These are phyloP conservation scores for Spergularia azorica DNA, from an alignment of 179 eudicot species.

Conservation along the genomic window DNA sequence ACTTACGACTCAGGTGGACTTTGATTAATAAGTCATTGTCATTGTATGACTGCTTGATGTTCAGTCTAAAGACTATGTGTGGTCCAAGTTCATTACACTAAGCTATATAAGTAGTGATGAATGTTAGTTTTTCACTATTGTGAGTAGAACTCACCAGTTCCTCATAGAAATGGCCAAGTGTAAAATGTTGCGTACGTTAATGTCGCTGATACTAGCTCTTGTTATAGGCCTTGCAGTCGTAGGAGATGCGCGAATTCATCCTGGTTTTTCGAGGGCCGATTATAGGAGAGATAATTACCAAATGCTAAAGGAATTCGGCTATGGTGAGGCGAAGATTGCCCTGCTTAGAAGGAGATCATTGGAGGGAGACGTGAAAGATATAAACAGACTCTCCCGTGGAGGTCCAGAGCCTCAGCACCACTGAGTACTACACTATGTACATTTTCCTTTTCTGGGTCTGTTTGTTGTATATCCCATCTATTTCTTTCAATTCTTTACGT, in stretches of 20 bases:
- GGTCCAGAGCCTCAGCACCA: slow-evolving; percentile 27
- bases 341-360: neutral
- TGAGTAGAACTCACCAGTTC: no score
- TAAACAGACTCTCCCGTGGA: slow-evolving; percentile 8
- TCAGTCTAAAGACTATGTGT: neutral
- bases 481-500: no score
- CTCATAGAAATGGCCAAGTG: slow-evolving; percentile 5
- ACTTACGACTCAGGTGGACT: no score
- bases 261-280: neutral
- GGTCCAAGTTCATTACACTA: neutral
- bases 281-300: neutral
- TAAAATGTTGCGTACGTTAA: neutral
- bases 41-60: no score
- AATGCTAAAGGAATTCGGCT: slow-evolving; percentile 14
- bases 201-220: neutral
- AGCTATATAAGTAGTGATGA: slow-evolving; percentile 10
- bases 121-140: no score
- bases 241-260: slow-evolving; percentile 13
- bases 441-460: neutral
- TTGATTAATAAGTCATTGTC: no score
- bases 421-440: neutral
- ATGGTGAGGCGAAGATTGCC: slow-evolving; percentile 17
- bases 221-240: neutral
- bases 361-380: neutral
- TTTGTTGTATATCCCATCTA: neutral